Conservation (phyloP, 108 stramenopile genomes). For the Asterionellopsis glacialis region DNA sequence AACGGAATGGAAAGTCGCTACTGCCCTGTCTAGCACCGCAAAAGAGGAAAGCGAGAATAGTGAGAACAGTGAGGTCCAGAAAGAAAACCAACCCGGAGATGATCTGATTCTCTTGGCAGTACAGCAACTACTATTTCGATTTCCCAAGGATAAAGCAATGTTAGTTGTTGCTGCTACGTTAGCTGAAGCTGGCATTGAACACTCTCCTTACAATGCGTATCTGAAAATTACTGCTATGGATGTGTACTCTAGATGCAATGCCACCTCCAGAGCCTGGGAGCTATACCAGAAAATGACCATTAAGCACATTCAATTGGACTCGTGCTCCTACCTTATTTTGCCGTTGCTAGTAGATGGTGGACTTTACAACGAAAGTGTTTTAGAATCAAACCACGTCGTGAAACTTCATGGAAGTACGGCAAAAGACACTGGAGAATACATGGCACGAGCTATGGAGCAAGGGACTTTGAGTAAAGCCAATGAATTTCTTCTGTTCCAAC, state of each 20-base stretch:
- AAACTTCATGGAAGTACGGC: constrained; percentile 52
- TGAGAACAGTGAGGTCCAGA: constrained; percentile 30
- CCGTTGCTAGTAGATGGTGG: constrained; percentile 57
- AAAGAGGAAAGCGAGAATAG: constrained; percentile 17
- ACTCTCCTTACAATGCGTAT: constrained; percentile 76
- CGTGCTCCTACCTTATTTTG: constrained; percentile 63
- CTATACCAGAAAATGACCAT: constrained; percentile 47
- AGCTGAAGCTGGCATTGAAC: constrained; percentile 54
- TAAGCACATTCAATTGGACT: constrained; percentile 80
- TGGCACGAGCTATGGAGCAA: constrained; percentile 52
- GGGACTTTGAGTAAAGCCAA: constrained; percentile 61
- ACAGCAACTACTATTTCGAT: constrained; percentile 19
- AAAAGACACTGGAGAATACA: constrained; percentile 55
- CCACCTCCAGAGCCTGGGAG: constrained; percentile 40
- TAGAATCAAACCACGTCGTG: constrained; percentile 41
- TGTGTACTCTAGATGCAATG: constrained; percentile 41
- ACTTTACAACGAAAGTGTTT: constrained; percentile 61
- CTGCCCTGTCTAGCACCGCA: constrained; percentile 8
- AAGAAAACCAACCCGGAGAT: constrained; percentile 73
- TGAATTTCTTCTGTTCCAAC: constrained; percentile 69
- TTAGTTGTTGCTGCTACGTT: constrained; percentile 43
- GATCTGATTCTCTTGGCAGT: constrained; percentile 59
- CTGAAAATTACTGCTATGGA: constrained; percentile 64
- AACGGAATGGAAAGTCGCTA: constrained; percentile 28
- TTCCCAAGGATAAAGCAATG: constrained; percentile 5